Percentiles rank a stretch among this genome's conserved stretches.
Evolutionary conservation across 75 land plant genomes (phyloP).

Genomic region (Selaginella tamariscina): DNA sequence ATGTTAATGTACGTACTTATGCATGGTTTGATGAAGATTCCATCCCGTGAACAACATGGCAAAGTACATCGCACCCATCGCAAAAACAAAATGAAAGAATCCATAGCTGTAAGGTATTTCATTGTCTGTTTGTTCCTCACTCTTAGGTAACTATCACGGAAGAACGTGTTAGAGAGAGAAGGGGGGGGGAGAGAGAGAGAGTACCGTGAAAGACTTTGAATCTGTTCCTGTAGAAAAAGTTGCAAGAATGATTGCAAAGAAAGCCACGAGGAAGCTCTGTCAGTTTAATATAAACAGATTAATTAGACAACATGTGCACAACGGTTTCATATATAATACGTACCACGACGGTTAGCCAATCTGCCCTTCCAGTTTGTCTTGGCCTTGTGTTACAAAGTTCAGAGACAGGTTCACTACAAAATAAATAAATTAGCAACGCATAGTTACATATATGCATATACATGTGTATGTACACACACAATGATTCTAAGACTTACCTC

Average conservation of each 20-base stretch:
- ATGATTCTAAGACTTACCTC: no score
- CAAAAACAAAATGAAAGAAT: conserved; percentile 94
- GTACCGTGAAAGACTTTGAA: conserved; percentile 70
- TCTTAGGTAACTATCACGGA: background rate
- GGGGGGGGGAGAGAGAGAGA: background rate
- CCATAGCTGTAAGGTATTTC: conserved; percentile 93
- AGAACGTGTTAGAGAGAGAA: background rate
- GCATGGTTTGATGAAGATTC: conserved; percentile 67
- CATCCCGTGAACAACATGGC: conserved; percentile 90
- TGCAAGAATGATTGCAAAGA: conserved; percentile 67
- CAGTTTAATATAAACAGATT: background rate
- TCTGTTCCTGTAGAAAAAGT: conserved; percentile 96
- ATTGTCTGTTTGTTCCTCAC: conserved; percentile 37
- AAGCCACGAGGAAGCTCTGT: conserved; percentile 85
- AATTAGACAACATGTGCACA: background rate
- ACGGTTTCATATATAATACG: no score
- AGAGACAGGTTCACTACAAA: conserved; percentile 67
- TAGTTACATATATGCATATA: background rate
- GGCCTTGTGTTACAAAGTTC: conserved; percentile 46
- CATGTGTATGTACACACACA: no score
- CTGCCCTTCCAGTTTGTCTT: conserved; percentile 44
- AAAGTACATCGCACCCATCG: conserved; percentile 93
- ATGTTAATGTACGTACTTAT: conserved; percentile 35
- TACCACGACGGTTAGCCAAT: conserved; percentile 76
- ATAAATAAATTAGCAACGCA: background rate